Conservation (phyloP, 176 grass and related monocot species). For the Carex myosuroides region DNA sequence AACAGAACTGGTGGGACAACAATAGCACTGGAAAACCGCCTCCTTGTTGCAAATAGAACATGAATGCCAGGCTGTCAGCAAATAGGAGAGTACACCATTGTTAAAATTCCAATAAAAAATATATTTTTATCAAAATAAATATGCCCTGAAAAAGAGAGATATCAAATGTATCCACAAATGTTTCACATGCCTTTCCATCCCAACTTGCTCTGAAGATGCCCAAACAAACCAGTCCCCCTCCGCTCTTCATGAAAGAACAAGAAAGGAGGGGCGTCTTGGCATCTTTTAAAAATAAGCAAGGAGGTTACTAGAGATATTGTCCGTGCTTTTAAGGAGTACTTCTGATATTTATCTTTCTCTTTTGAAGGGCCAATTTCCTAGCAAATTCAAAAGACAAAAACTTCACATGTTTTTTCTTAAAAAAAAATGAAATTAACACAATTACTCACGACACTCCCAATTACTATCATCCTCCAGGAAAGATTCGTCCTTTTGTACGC, state of each 20-base stretch:
- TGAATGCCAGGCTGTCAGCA: slow-evolving; percentile 56
- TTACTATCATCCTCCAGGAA: slow-evolving; percentile 29
- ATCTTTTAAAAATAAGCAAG: not conserved
- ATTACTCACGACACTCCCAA: slow-evolving; percentile 57
- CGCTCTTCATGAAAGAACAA: slow-evolving; percentile 2
- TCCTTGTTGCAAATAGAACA: slow-evolving; percentile 48
- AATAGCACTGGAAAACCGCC: slow-evolving; percentile 52
- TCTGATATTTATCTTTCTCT: not conserved
- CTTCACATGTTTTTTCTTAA: not conserved
- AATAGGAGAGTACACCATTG: slow-evolving; percentile 18
- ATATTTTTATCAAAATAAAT: not conserved
- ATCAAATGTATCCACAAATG: not conserved
- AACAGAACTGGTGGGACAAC: slow-evolving; percentile 57
- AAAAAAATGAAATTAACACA: slow-evolving; percentile 16
- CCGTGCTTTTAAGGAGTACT: not conserved
- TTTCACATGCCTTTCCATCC: slow-evolving; percentile 6
- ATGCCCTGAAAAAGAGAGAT: not conserved
- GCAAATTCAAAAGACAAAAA: not conserved
- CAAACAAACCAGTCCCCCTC: slow-evolving; percentile 16
- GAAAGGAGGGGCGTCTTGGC: not conserved
- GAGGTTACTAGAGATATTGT: not conserved
- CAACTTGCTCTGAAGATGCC: not conserved
- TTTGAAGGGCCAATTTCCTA: not conserved
- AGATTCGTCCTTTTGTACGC: slow-evolving; percentile 29
- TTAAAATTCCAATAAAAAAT: slow-evolving; percentile 7